phyloP scores from a whole-genome alignment of 148 eudicot genomes.

The Mesembryanthemum crystallinum region DNA sequence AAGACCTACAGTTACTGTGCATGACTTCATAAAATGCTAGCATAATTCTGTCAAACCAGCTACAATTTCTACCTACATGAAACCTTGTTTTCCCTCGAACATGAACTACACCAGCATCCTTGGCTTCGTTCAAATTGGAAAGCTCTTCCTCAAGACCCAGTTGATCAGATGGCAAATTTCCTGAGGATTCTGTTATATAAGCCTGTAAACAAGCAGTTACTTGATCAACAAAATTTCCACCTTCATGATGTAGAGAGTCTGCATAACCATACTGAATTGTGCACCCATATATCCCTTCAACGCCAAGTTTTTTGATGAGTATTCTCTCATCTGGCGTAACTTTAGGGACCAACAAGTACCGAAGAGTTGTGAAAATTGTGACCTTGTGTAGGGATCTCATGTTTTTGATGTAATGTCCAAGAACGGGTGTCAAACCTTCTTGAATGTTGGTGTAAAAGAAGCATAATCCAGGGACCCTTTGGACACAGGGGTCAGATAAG shows the following conservation, averaged over 20 bases:
- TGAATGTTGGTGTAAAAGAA: constrained; percentile 66
- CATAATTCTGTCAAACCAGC: constrained; percentile 60
- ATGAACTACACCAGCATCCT: constrained; percentile 55
- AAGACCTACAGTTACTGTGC: constrained; percentile 66
- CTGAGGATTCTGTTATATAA: constrained; percentile 31
- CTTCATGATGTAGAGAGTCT: constrained; percentile 48
- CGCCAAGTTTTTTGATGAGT: constrained; percentile 36
- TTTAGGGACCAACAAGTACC: constrained; percentile 53
- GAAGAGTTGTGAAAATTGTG: constrained; percentile 56
- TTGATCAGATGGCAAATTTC: not conserved
- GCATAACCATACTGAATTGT: constrained; percentile 63
- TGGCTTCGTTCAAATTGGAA: constrained; percentile 44
- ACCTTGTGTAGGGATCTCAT: constrained; percentile 60
- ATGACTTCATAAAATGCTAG: constrained; percentile 58
- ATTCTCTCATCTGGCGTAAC: constrained; percentile 49
- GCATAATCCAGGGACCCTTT: constrained; percentile 66
- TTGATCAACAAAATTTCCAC: constrained; percentile 45
- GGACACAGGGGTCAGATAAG: constrained; percentile 47
- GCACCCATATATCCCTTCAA: constrained; percentile 55
- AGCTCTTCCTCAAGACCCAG: constrained; percentile 36
- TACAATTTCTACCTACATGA: constrained; percentile 39
- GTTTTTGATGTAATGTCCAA: constrained; percentile 62
- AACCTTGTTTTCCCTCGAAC: constrained; percentile 69
- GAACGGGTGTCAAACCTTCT: constrained; percentile 65
- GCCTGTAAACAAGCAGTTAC: constrained; percentile 36